Percentiles rank a stretch among this genome's conserved stretches.
Evolutionary conservation across 2,329 filamentous ascomycete genomes (phyloP).

Genomic region (Didymella arachidicola): DNA sequence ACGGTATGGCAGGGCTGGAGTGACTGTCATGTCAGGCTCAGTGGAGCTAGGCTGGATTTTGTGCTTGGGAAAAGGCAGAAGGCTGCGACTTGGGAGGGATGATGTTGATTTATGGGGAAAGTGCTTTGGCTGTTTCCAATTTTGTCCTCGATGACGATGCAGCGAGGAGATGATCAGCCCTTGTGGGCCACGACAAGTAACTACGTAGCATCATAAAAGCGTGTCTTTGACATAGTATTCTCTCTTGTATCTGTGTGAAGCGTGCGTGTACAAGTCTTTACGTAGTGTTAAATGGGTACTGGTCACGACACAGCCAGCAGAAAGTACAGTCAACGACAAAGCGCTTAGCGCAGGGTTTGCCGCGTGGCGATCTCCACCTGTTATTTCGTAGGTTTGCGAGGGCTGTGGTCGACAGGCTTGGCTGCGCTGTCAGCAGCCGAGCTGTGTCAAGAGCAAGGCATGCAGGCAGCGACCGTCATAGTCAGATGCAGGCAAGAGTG

Average conservation of each 20-base stretch:
- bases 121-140: neutral
- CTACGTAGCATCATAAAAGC: neutral
- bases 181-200: neutral
- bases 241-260: neutral
- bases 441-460: neutral
- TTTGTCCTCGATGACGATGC: neutral
- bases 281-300: neutral
- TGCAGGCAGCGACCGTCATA: neutral
- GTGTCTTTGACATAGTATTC: neutral
- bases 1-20: neutral
- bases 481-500: neutral
- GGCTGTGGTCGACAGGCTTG: neutral
- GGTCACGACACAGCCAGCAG: neutral
- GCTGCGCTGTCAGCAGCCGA: neutral
- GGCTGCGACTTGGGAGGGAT: neutral
- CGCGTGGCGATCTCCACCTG: constrained; percentile 1
- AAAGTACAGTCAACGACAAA: neutral
- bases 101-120: neutral
- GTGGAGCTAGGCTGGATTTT: neutral
- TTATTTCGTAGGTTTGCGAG: neutral
- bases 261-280: neutral
- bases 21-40: neutral
- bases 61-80: no score
- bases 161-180: neutral
- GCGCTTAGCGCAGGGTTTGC: neutral